Evolutionary conservation across 192 early-diverging fungal genomes (phyloP), one percentile per base, ranked within the genome.

Genomic region (Coemansia sp.): DNA sequence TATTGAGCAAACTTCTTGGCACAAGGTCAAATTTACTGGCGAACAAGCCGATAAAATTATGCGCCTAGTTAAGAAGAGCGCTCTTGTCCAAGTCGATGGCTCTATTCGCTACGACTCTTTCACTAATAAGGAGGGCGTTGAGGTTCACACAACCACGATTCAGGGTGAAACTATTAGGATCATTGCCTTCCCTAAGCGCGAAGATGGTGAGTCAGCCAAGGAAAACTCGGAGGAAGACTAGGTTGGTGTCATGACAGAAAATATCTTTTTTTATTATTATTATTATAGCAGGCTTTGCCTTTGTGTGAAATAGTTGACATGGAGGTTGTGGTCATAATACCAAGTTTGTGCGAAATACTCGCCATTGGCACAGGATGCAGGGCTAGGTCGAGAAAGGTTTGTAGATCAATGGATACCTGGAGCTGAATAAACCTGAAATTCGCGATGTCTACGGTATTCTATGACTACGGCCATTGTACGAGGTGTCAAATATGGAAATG

Each of bases 1-100:
- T 40, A 67, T 92, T 59, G 87, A 92, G 78, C 82, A 84, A 41
- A 91, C 90, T 24, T 87, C 87, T 67, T 92, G 91, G 91, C 91
- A 92, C 77, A 82, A 79, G 52, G 79, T 92, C 68, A 68, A 73
- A 41, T 83, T 82, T 65, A 66, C 77, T 29, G 43, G 72, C 3
- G 79, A 84, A 0, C 74, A 79, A 33, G 81, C 68, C 0, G 74
- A 79, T 15, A 60, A 46, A 13, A 66, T 63, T 0, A 49, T 66
- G 42, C 61, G 64, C 22, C 36, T 79, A 0, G 68, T 92, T 31
- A 88, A 89, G 77, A 90, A 89, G 75, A 86, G 91, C 38, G 85
- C 86, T n/a, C 70, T 88, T 41, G 86, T 92, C 13, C 88, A 87
- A 71, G 84, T 92, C 12, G 89, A 90, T 46, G 91, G 91, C 47